Evolutionary conservation across 306 rosid species (phyloP).

Genomic region (Casuarina cunninghamiana): DNA sequence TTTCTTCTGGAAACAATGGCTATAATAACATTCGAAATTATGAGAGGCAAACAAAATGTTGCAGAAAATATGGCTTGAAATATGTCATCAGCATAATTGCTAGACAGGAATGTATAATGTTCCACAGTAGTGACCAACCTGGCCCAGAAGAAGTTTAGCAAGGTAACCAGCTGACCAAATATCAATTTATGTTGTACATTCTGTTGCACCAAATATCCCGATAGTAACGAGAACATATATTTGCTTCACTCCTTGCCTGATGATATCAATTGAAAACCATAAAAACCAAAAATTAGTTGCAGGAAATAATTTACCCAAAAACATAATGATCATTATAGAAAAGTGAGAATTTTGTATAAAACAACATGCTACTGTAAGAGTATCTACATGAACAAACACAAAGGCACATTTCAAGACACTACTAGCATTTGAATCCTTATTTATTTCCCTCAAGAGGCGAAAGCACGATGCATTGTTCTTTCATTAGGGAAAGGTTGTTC

Average conservation of each 20-base stretch:
- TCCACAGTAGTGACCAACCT: constrained; percentile 31
- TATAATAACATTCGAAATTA: constrained; percentile 43
- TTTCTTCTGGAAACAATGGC: constrained; percentile 97
- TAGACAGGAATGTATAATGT: too few relatives aligned
- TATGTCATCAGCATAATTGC: too few relatives aligned
- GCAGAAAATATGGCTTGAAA: too few relatives aligned
- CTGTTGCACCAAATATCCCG: constrained; percentile 98
- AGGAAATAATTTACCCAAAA: constrained; percentile 2
- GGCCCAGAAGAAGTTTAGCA: constrained; percentile 94
- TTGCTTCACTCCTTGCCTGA: constrained; percentile 86
- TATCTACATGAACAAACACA: neutral
- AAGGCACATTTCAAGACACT: neutral
- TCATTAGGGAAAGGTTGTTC: neutral
- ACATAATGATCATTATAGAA: neutral
- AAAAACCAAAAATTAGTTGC: neutral
- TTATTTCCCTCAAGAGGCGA: neutral
- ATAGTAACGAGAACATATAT: constrained; percentile 95
- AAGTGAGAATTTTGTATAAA: neutral
- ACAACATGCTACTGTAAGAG: neutral
- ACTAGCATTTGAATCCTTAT: neutral
- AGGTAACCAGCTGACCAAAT: constrained; percentile 99
- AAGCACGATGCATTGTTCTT: neutral
- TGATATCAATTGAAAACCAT: constrained; percentile 18
- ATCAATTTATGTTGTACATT: constrained; percentile 83
- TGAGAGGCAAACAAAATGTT: too few relatives aligned